phyloP scores from a whole-genome alignment of 768 basidiomycete species.

The Trametes coccinea region DNA sequence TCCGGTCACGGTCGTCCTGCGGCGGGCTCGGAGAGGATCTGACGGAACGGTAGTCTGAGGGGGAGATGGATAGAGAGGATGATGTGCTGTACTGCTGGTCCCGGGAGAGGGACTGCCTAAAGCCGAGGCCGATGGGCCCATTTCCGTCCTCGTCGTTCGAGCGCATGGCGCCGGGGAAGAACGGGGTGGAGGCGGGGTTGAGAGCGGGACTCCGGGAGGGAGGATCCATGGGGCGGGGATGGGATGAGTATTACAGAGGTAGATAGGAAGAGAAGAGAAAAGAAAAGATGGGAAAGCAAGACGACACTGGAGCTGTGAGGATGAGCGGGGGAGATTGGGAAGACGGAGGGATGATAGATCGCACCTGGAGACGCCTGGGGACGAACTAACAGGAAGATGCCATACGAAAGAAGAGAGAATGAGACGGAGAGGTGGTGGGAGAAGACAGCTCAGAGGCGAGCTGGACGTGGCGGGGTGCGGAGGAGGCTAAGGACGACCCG shows the following conservation, averaged over 20 bases:
- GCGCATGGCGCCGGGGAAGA: conserved; percentile 74
- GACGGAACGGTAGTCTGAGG: conserved; percentile 65
- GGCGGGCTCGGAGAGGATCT: conserved; percentile 70
- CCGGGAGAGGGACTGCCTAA: conserved; percentile 48
- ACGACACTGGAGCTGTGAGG: conserved; percentile 20
- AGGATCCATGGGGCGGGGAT: conserved; percentile 32
- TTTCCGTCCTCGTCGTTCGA: conserved; percentile 57
- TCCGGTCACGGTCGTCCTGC: conserved; percentile 37
- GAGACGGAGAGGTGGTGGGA: conserved; percentile 5
- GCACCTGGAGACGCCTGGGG: conserved; percentile 28
- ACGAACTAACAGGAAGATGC: conserved; percentile 26
- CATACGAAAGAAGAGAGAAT: conserved; percentile 23
- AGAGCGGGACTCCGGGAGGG: conserved; percentile 79
- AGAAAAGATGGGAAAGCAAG: conserved; percentile 39
- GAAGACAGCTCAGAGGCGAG: conserved; percentile 22
- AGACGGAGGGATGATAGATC: conserved; percentile 1
- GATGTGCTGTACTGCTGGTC: conserved; percentile 44
- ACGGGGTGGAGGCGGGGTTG: conserved; percentile 82
- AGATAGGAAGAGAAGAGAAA: background rate
- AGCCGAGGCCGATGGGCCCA: conserved; percentile 42
- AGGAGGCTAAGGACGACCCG: conserved; percentile 9
- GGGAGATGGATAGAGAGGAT: conserved; percentile 59
- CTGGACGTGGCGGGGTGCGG: conserved; percentile 8
- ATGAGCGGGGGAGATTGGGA: conserved; percentile 25
- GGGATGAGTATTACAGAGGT: conserved; percentile 15